Evolutionary conservation across 768 basidiomycete species (phyloP).

Genomic region (Tylopilus sp.): DNA sequence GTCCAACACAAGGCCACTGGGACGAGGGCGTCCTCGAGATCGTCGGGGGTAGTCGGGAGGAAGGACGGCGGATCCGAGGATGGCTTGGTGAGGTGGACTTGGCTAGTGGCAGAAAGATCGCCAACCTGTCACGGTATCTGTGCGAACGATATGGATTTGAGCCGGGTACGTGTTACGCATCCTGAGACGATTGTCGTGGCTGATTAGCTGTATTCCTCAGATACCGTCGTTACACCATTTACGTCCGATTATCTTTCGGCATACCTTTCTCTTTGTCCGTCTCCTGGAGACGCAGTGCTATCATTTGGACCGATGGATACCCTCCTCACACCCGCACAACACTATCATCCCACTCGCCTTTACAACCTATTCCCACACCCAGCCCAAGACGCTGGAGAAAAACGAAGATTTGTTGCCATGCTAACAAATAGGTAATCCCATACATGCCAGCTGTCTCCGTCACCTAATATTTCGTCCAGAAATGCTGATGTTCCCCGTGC

Average conservation of each 20-base stretch:
- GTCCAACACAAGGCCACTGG: slow-evolving; percentile 55
- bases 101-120: slow-evolving; percentile 59
- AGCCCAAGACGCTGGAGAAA: slow-evolving; percentile 71
- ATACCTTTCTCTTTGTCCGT: slow-evolving; percentile 75
- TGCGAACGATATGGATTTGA: slow-evolving; percentile 82
- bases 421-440: slow-evolving; percentile 61
- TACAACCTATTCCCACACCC: slow-evolving; percentile 80
- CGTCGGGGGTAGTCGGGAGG: slow-evolving; percentile 72
- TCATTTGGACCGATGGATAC: slow-evolving; percentile 81
- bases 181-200: too few species aligned
- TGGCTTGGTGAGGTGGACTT: slow-evolving; percentile 84
- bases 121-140: slow-evolving; percentile 69
- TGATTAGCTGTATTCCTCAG: slow-evolving; percentile 31
- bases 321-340: slow-evolving; percentile 70
- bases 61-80: slow-evolving; percentile 64
- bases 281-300: slow-evolving; percentile 69
- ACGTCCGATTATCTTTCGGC: slow-evolving; percentile 72
- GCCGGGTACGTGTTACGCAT: slow-evolving; percentile 43
- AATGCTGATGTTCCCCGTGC: slow-evolving; percentile 85
- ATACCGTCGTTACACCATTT: slow-evolving; percentile 72
- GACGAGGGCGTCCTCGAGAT: slow-evolving; percentile 77
- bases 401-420: slow-evolving; percentile 69
- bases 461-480: slow-evolving; percentile 34
- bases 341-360: slow-evolving; percentile 70
- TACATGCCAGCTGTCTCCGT: neutral